Percentiles rank a stretch among this genome's conserved stretches.
phyloP scores from a whole-genome alignment of 306 rosid genomes.

The Dryas octopetala region DNA sequence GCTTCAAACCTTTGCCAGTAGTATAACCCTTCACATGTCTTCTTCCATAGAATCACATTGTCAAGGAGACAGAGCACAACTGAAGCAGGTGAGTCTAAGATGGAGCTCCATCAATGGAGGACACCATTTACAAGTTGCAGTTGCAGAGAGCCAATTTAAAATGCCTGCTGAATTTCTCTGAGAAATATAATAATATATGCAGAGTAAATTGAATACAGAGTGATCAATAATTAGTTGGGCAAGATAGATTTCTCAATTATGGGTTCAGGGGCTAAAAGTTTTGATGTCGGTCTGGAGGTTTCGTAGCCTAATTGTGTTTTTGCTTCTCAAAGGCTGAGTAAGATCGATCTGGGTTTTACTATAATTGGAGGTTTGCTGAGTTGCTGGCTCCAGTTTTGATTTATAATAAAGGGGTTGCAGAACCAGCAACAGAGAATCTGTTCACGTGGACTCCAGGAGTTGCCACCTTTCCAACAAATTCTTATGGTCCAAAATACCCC shows the following conservation, averaged over 20 bases:
- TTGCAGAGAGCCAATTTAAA: background rate
- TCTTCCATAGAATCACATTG: background rate
- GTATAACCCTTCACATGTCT: background rate
- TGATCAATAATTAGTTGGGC: too few relatives aligned
- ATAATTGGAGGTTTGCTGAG: background rate
- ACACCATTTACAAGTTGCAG: too few relatives aligned
- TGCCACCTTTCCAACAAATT: conserved; percentile 15
- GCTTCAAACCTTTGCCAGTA: background rate
- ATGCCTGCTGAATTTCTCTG: background rate
- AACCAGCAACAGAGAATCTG: conserved; percentile 24
- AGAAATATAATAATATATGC: background rate
- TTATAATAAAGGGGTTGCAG: background rate
- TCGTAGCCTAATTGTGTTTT: too few relatives aligned
- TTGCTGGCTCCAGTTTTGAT: background rate
- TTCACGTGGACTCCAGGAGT: conserved; percentile 28
- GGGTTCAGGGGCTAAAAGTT: too few relatives aligned
- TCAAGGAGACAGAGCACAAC: background rate
- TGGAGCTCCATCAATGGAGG: background rate
- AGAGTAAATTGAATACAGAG: background rate
- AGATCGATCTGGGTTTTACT: conserved; percentile 24
- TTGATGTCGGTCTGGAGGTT: too few relatives aligned
- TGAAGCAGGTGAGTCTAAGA: background rate
- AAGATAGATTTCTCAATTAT: too few relatives aligned
- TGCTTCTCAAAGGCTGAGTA: background rate
- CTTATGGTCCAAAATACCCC: conserved; percentile 23